A percentile compares a stretch with the other conserved stretches of the same genome.
Conservation (phyloP, 169 alveolate species). For the Plasmodium coatneyi region DNA sequence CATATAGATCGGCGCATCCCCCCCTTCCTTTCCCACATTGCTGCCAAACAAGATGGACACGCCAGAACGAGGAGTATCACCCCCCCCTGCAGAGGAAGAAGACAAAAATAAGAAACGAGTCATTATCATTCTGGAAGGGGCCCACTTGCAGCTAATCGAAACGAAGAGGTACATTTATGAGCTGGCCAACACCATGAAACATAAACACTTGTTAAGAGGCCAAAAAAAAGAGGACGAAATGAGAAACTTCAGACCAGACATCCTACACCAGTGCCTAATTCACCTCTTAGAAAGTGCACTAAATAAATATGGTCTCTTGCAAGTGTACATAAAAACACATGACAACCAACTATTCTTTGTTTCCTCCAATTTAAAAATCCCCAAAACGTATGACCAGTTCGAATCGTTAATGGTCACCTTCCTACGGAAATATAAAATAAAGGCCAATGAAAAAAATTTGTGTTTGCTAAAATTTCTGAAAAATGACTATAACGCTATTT, state of each 20-base stretch:
- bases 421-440: constrained; percentile 85
- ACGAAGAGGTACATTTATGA: constrained; percentile 55
- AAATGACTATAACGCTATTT: constrained; percentile 83
- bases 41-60: not conserved
- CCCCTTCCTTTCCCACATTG: not conserved
- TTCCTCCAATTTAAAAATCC: constrained; percentile 90
- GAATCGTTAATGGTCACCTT: constrained; percentile 86
- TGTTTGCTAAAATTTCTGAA: constrained; percentile 86
- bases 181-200: constrained; percentile 31
- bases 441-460: constrained; percentile 83
- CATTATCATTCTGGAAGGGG: constrained; percentile 67
- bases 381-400: constrained; percentile 88
- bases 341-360: constrained; percentile 88
- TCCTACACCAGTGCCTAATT: constrained; percentile 90
- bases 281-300: constrained; percentile 89
- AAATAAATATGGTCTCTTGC: constrained; percentile 83
- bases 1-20: not conserved
- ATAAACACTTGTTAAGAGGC: constrained; percentile 30
- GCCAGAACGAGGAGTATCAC: not conserved
- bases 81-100: not conserved
- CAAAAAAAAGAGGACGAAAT: constrained; percentile 38
- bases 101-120: constrained; percentile 16
- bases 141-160: constrained; percentile 65
- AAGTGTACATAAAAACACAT: constrained; percentile 87
- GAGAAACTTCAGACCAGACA: constrained; percentile 89